Percentiles rank a stretch among this genome's conserved stretches.
Conservation (phyloP, 805 yeast species). For the Metschnikowia matae region DNA sequence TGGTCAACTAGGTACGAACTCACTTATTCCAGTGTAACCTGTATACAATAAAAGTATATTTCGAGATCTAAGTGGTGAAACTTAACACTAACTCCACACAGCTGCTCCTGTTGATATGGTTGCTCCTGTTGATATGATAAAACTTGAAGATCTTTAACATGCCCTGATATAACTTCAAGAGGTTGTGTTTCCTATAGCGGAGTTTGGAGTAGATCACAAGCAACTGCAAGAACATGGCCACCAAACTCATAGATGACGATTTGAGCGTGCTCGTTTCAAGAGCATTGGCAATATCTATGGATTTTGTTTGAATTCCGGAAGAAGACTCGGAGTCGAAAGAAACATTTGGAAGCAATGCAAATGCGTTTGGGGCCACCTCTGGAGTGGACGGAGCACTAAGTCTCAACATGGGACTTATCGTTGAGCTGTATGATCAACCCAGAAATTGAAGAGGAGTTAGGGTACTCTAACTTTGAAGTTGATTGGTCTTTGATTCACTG, state of each 20-base stretch:
- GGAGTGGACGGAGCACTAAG: conserved; percentile 44
- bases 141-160: conserved; percentile 31
- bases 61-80: too few relatives aligned
- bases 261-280: conserved; percentile 8
- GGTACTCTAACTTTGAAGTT: conserved; percentile 25
- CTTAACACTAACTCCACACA: conserved; percentile 31
- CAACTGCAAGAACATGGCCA: conserved; percentile 32
- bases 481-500: too few relatives aligned
- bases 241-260: conserved; percentile 30
- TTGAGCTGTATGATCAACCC: conserved; percentile 36
- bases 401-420: conserved; percentile 41
- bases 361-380: conserved; percentile 16
- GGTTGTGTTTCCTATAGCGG: conserved; percentile 29
- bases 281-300: conserved; percentile 3
- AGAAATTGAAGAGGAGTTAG: conserved; percentile 28
- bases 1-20: too few relatives aligned
- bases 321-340: conserved; percentile 9
- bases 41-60: too few relatives aligned
- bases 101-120: conserved; percentile 41
- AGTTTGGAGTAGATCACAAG: conserved; percentile 33
- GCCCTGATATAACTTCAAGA: conserved; percentile 28
- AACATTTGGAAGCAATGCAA: conserved; percentile 8
- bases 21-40: too few relatives aligned
- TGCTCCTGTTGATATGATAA: too few relatives aligned
- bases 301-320: not conserved